These are phyloP conservation scores for Iodosphaeria phyllophila DNA, from an alignment of 2,329 filamentous ascomycete genomes.

Conservation along the genomic window DNA sequence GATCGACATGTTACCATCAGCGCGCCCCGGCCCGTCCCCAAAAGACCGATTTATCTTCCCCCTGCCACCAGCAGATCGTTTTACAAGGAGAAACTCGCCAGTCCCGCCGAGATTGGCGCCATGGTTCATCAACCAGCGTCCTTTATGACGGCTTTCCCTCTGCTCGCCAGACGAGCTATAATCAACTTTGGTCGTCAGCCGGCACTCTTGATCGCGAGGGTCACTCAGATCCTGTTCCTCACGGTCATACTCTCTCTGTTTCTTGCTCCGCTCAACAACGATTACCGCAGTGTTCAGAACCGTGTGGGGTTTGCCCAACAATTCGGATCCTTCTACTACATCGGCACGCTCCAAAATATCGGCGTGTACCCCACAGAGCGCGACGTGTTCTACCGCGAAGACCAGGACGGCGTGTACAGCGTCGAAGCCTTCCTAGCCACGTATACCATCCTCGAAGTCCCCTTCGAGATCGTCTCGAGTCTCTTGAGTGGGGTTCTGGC, in stretches of 20 bases:
- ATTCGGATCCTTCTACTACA: slow-evolving; percentile 51
- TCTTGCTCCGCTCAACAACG: slow-evolving; percentile 50
- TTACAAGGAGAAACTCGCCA: slow-evolving; percentile 30
- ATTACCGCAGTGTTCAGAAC: slow-evolving; percentile 54
- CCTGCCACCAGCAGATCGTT: slow-evolving; percentile 21
- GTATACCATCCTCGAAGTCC: slow-evolving; percentile 52
- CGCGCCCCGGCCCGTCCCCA: slow-evolving; percentile 4
- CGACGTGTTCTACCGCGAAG: slow-evolving; percentile 61
- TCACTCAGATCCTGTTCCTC: slow-evolving; percentile 47
- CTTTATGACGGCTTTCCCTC: slow-evolving; percentile 42
- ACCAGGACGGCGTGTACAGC: slow-evolving; percentile 54
- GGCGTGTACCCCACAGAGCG: slow-evolving; percentile 54
- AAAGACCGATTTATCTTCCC: slow-evolving; percentile 4
- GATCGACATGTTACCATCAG: background rate
- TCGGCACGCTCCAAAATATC: slow-evolving; percentile 66
- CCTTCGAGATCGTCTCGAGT: slow-evolving; percentile 48
- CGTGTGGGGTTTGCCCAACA: slow-evolving; percentile 58
- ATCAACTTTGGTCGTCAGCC: slow-evolving; percentile 55
- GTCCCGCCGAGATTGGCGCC: slow-evolving; percentile 53
- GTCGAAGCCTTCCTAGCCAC: slow-evolving; percentile 52
- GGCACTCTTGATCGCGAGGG: slow-evolving; percentile 41
- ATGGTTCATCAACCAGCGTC: slow-evolving; percentile 44
- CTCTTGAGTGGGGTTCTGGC: slow-evolving; percentile 47
- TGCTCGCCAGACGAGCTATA: slow-evolving; percentile 46
- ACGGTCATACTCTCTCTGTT: slow-evolving; percentile 46